These are phyloP conservation scores for Quercus agrifolia DNA, from an alignment of 306 rosid genomes.

Conservation along the genomic window DNA sequence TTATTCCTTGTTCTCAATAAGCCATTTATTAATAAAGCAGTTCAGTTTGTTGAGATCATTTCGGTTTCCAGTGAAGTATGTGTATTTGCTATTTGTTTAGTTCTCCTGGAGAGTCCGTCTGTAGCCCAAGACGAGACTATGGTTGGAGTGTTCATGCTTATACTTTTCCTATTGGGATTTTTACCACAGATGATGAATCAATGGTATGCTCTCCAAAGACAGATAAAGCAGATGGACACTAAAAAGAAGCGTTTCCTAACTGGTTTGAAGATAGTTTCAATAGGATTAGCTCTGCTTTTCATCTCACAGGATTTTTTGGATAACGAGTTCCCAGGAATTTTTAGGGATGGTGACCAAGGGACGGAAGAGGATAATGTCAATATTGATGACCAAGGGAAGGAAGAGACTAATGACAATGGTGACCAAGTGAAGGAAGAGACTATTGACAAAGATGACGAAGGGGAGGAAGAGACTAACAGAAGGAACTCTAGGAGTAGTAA, in stretches of 20 bases:
- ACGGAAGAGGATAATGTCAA: slow-evolving; percentile 19
- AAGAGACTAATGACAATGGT: no score
- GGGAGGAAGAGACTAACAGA: no score
- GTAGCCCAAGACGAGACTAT: slow-evolving; percentile 33
- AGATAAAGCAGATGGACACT: slow-evolving; percentile 57
- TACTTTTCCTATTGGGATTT: slow-evolving; percentile 59
- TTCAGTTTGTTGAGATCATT: slow-evolving; percentile 80
- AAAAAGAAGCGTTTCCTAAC: slow-evolving; percentile 42
- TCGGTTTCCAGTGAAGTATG: slow-evolving; percentile 55
- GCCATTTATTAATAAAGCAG: slow-evolving; percentile 85
- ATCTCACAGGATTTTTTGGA: slow-evolving; percentile 61
- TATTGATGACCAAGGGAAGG: no score
- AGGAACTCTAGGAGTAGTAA: no score
- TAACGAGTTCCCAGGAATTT: slow-evolving; percentile 33
- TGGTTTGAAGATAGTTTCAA: slow-evolving; percentile 58
- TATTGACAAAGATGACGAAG: no score
- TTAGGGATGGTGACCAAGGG: background rate
- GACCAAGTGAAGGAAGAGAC: no score
- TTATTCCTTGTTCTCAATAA: slow-evolving; percentile 85
- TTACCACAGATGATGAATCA: slow-evolving; percentile 55
- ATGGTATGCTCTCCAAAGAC: slow-evolving; percentile 71
- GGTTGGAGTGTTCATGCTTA: slow-evolving; percentile 56
- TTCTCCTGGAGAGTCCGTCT: slow-evolving; percentile 43
- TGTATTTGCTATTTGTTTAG: slow-evolving; percentile 42
- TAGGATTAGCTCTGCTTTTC: slow-evolving; percentile 58